phyloP scores from a whole-genome alignment of 2,329 filamentous ascomycete genomes.

The Hirsutella thompsonii region DNA sequence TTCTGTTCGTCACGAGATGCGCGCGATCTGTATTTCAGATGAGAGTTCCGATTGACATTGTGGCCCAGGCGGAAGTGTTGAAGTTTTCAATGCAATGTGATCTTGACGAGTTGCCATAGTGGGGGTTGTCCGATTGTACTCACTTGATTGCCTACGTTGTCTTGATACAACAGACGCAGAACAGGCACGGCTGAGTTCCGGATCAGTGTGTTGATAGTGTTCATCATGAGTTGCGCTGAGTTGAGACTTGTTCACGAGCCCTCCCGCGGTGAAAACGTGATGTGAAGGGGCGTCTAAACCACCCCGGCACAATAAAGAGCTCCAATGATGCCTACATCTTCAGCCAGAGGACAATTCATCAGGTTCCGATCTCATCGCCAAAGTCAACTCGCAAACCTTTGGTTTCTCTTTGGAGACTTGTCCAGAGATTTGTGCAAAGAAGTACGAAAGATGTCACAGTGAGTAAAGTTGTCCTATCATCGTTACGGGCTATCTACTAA shows the following conservation, averaged over 20 bases:
- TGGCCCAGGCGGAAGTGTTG: not conserved
- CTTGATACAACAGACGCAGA: too few species aligned
- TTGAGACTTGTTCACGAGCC: not conserved
- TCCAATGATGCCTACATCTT: constrained; percentile 8
- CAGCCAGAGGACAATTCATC: too few species aligned
- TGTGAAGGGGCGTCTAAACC: constrained; percentile 1
- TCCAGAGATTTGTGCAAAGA: too few species aligned
- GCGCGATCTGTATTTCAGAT: constrained; percentile 5
- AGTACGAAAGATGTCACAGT: too few species aligned
- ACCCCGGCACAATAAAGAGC: constrained; percentile 9
- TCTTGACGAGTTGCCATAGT: constrained; percentile 1
- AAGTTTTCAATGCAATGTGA: constrained; percentile 6
- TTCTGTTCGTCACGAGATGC: constrained; percentile 2
- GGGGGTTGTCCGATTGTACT: too few species aligned
- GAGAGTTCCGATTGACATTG: constrained; percentile 2
- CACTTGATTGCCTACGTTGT: too few species aligned
- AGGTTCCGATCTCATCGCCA: not conserved
- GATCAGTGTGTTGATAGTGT: too few species aligned
- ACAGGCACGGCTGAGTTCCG: too few species aligned
- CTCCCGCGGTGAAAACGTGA: too few species aligned
- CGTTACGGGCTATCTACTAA: constrained; percentile 11
- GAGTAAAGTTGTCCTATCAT: constrained; percentile 15
- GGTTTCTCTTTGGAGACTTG: too few species aligned
- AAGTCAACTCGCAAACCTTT: not conserved
- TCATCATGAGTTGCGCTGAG: too few species aligned